Evolutionary conservation across 2,329 filamentous ascomycete species (phyloP).

Genomic region (Aureobasidium subglaciale): DNA sequence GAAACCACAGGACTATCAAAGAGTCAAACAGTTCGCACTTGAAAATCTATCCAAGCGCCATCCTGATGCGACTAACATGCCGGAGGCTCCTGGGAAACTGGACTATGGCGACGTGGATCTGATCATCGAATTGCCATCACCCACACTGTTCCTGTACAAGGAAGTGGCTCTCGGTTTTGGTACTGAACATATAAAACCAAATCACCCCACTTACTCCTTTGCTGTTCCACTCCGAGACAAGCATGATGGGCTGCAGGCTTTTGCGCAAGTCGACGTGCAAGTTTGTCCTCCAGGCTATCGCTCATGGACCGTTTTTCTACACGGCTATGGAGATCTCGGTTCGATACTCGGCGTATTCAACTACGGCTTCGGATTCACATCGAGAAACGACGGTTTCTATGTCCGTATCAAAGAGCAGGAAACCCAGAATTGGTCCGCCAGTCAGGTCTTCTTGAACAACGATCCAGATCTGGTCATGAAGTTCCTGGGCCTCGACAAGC

Average conservation of each 20-base stretch:
- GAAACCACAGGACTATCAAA: constrained; percentile 49
- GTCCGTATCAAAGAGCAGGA: constrained; percentile 65
- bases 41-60: constrained; percentile 40
- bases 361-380: constrained; percentile 53
- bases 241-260: constrained; percentile 1
- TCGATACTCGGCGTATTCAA: constrained; percentile 59
- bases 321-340: constrained; percentile 66
- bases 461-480: constrained; percentile 50
- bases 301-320: constrained; percentile 61
- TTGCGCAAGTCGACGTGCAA: constrained; percentile 63
- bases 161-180: constrained; percentile 17
- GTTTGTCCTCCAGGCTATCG: constrained; percentile 40
- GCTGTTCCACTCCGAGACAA: constrained; percentile 50
- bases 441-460: constrained; percentile 54
- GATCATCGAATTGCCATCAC: constrained; percentile 40
- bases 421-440: constrained; percentile 40
- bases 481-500: constrained; percentile 55
- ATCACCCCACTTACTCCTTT: neutral
- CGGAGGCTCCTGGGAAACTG: constrained; percentile 61
- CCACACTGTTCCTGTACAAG: neutral
- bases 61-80: constrained; percentile 48
- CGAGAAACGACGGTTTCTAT: constrained; percentile 57
- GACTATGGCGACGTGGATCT: constrained; percentile 70
- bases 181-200: constrained; percentile 14
- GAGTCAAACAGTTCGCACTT: constrained; percentile 43